Evolutionary conservation across 2,329 filamentous ascomycete species (phyloP), one percentile per base, ranked within the genome.

Genomic region (Volutella citrinella): DNA sequence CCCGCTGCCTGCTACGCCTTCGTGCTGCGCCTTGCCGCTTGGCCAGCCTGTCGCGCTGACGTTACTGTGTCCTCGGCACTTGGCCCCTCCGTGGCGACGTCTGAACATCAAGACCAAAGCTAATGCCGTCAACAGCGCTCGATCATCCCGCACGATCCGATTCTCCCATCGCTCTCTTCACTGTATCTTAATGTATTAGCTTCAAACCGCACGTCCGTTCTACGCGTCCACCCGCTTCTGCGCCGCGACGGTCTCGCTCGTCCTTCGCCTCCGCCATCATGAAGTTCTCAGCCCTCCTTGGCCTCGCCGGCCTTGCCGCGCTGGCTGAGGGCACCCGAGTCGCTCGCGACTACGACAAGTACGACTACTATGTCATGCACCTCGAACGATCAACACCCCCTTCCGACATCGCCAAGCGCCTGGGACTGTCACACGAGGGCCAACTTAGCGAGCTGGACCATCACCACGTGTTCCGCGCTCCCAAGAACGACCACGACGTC

Each of bases 351-450:
- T 87, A 94, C 69, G 76, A 84, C 30, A 72, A 76, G 23, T 80
- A 89, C 63, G 91, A 98, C 63, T 97, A 95, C 66, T 96, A 97
- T 60, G 89, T 94, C 45, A 72, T 98, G 28, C 86, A 96, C 48
- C 76, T 98, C 54, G 78, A 84, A 39, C 66, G 76, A 10, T 69
- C 75, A 22, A 70, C 76, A 7, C 72, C 79, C 11, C 88, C 89
- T 12, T 65, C 75, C 16, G 71, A 83, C 24, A 71, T 96, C 44
- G 89, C 89, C 18, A 66, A 69, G 27, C 73, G 79, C 15, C 69
- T 98, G 8, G 88, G 87, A 14, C 70, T 95, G 29, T 72, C 76
- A 27, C 82, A 95, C 61, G 86, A 96, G 52, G 91, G 91, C 22
- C 78, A 78, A 28, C 72, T 97, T 13, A 85, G 86, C 46, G 78